These are phyloP conservation scores for Ceraceosorus bombacis DNA, from an alignment of 1,284 basidiomycete genomes.

Conservation along the genomic window DNA sequence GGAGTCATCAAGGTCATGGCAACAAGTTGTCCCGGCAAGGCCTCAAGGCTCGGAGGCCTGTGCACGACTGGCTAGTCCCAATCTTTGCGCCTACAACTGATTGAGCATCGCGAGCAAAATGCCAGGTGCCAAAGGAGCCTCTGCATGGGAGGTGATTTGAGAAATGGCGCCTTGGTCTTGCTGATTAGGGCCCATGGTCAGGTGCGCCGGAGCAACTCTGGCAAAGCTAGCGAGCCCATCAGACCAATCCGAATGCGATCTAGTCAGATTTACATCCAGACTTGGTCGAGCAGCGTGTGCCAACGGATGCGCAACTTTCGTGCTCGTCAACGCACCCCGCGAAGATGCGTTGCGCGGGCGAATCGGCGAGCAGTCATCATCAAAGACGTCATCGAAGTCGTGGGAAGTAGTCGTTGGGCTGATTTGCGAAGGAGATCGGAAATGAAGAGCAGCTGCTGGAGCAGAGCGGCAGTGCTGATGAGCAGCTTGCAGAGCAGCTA, in stretches of 20 bases:
- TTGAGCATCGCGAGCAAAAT: conserved; percentile 13
- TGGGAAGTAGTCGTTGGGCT: not conserved
- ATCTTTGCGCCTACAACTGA: not conserved
- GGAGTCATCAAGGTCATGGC: no score
- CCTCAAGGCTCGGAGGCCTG: no score
- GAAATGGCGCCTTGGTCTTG: not conserved
- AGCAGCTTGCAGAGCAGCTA: conserved; percentile 14
- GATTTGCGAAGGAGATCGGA: not conserved
- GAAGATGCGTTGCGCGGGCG: conserved; percentile 3
- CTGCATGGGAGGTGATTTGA: no score
- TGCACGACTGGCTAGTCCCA: no score
- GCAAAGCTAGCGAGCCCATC: not conserved
- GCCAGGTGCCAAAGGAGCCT: conserved; percentile 13
- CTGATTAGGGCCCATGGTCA: not conserved
- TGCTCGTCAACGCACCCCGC: not conserved
- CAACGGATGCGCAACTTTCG: not conserved
- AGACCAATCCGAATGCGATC: conserved; percentile 2
- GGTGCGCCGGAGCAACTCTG: not conserved
- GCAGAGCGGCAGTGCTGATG: conserved; percentile 33
- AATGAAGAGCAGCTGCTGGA: conserved; percentile 16
- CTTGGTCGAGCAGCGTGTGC: conserved; percentile 1
- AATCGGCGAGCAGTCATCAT: conserved; percentile 9
- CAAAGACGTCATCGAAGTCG: conserved; percentile 7
- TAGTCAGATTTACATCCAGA: not conserved
- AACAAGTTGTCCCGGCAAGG: no score